Evolutionary conservation across 1,284 basidiomycete genomes (phyloP), one percentile per base, ranked within the genome.

Genomic region (Rhodotorula sp.): DNA sequence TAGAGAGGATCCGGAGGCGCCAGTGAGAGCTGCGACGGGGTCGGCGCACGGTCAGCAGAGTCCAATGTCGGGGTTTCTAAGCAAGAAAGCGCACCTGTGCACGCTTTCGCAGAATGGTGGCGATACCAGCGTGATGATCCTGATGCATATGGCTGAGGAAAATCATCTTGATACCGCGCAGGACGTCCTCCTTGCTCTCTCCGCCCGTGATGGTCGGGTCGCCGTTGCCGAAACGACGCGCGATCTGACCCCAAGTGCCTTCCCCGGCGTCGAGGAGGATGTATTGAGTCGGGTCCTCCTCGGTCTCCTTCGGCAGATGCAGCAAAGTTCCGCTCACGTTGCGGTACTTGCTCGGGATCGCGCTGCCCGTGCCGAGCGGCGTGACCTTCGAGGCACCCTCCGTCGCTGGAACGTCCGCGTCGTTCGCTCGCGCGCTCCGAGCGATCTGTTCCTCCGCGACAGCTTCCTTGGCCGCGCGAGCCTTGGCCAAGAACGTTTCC

Each of bases 121-220:
- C 85, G 43, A 96, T 80, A 2, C 96, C 96, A 62, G 91, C 86
- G 80, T 97, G 95, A 80, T 98, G 95, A 80, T 98, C 96, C 0
- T 87, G 95, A 79, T 97, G 95, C 78, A 91, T 87, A 80, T 98
- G 96, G 76, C 91, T 93, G 75, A 97, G 85, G 81, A 90, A 97
- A 46, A 98, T 86, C 79, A 92, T 87, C 74, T 87, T 89, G 47
- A 96, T 81, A 62, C 90, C 84, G n/a, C 87, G 84, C 68, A 96
- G 83, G 18, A 89, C 84, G 39, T 79, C 66, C 21, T 71, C 58
- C 47, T 47, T 68, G 48, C 60, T 58, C 29, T 64, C 63, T 46
- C 26, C 75, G 2, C 72, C 71, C 14, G 58, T 49, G 12, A 64
- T 49, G 7, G 65, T 69, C 18, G 58, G 56, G 20, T 61, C 70